Conservation (phyloP, 23 red algal genomes). For the Cyanidiococcus yangmingshanensis region DNA sequence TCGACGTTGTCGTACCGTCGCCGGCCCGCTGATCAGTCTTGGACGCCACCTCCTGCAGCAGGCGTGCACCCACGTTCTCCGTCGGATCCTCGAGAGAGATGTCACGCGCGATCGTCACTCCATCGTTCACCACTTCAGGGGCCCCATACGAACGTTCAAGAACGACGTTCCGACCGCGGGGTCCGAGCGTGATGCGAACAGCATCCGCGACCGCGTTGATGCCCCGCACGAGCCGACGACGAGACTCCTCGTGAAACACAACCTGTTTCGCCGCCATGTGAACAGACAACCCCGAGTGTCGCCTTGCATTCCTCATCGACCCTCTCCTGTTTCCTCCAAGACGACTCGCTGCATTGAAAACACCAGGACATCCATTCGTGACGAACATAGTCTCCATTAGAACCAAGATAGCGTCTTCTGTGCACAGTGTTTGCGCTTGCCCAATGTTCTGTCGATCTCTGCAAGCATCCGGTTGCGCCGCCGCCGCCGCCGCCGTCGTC, state of each 20-base stretch:
- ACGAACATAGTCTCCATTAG: not conserved
- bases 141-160: constrained; percentile 69
- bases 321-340: not conserved
- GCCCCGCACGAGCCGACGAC: constrained; percentile 47
- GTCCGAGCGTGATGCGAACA: constrained; percentile 96
- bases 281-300: not conserved
- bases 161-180: constrained; percentile 92
- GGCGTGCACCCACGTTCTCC: constrained; percentile 79
- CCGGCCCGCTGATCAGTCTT: constrained; percentile 96
- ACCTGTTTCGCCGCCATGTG: constrained; percentile 55
- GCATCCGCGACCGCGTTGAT: constrained; percentile 98
- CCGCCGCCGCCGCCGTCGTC: too few relatives aligned
- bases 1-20: constrained; percentile 95
- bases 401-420: not conserved
- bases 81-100: constrained; percentile 72
- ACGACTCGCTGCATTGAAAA: not conserved
- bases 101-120: constrained; percentile 92
- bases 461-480: too few relatives aligned
- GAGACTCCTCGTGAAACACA: constrained; percentile 69
- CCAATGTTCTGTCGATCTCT: too few relatives aligned
- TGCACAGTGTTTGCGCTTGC: too few relatives aligned
- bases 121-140: constrained; percentile 91
- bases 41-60: constrained; percentile 93
- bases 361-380: not conserved
- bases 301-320: not conserved